Base-by-base conservation (phyloP, 1,284 basidiomycete genomes). In the Microbotryomycetes sp. region DNA sequence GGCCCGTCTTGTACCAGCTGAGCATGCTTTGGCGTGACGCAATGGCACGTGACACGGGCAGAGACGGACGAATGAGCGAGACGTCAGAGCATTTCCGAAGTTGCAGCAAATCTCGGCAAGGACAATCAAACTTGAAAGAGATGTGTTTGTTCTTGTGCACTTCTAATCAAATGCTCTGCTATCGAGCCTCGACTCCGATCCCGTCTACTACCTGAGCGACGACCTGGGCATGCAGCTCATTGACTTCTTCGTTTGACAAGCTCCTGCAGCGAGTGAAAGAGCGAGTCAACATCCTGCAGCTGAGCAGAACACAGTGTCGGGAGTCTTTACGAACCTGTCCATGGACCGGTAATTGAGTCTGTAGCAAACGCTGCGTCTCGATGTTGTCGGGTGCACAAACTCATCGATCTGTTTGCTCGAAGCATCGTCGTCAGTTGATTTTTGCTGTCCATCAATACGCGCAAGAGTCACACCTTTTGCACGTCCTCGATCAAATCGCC, bases 341-440 rank as follows among this genome's bases (percentile, higher is more conserved):
- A 98, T 97, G 35, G 91, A 96, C 57, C 93, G 81, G 75, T 97
- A 99, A 72, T 91, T 91, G 66, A 98, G 83, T 52, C 94, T 82
- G 76, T 91, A 97, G 75, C 92, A 93, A 66, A 87, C 78, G 69
- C 89, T 93, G 65, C 81, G 82, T 53, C 85, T 81, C 27, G 82
- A 79, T 4, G 91, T 91, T 77, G 91, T 94, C 0, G 92, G 92
- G 76, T 99, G 91, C 15, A 81, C 81, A 75, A 97, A 99, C 54
- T 84, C 80, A 77, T 99, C 96, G 71, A 96, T 88, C 91, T 93
- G 70, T 1, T 4, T 3, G n/a, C 24, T 28, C 21, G 45, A 9
- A 9, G 16, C 54, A 26, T 26, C 21, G 23, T 13, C 18, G 26
- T 21, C 13, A 11, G 26, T 57, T 6, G 29, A 41, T 21, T 60